A percentile compares a stretch with the other conserved stretches of the same genome.
phyloP scores from a whole-genome alignment of 768 basidiomycete genomes.

The Lactarius hengduanensis region DNA sequence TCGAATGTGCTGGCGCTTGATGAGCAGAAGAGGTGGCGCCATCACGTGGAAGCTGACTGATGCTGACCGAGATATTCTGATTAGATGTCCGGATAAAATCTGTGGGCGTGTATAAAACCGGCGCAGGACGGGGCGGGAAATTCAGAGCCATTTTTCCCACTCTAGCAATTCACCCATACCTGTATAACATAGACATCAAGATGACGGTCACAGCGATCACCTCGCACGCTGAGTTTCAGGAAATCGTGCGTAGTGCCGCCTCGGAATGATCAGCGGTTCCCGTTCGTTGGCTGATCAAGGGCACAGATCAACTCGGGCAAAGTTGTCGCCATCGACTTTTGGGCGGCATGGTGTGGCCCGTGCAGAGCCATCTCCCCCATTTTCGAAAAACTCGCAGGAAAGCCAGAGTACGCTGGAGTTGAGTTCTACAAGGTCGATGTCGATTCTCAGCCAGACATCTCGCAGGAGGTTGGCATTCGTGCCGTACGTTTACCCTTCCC shows the following conservation, averaged over 20 bases:
- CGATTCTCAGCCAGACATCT: constrained; percentile 53
- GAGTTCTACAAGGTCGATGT: constrained; percentile 76
- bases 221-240: constrained; percentile 41
- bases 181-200: background rate
- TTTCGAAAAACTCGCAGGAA: constrained; percentile 54
- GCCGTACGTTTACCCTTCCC: constrained; percentile 47
- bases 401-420: constrained; percentile 35
- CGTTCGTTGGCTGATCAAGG: constrained; percentile 4
- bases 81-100: background rate
- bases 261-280: background rate
- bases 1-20: background rate
- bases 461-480: constrained; percentile 57
- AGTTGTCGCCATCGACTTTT: constrained; percentile 63
- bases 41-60: background rate
- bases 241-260: constrained; percentile 41
- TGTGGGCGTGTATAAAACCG: background rate
- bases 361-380: constrained; percentile 65
- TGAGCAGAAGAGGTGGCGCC: too few relatives aligned
- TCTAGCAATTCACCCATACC: background rate
- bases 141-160: background rate
- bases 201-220: constrained; percentile 44
- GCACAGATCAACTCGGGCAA: constrained; percentile 47
- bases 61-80: background rate
- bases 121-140: background rate
- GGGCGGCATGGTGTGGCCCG: constrained; percentile 77